Evolutionary conservation across 2,329 filamentous ascomycete genomes (phyloP).

Genomic region (Colletotrichum lindemuthianum): DNA sequence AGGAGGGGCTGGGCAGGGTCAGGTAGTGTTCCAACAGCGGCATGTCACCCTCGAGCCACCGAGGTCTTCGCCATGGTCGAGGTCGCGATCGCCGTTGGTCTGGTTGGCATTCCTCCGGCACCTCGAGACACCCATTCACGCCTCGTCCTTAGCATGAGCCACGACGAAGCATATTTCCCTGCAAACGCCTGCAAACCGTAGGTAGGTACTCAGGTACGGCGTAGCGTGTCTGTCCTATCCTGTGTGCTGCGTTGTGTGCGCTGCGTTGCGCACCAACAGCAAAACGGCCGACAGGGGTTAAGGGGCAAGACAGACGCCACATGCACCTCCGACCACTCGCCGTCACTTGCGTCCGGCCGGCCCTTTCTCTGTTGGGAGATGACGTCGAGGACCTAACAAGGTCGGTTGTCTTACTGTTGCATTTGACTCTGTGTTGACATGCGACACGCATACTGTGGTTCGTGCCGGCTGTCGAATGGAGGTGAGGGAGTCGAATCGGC

Average conservation of each 20-base stretch:
- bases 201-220: background rate
- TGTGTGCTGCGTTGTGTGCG: background rate
- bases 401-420: slow-evolving; percentile 20
- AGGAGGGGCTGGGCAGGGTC: background rate
- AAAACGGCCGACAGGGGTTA: slow-evolving; percentile 12
- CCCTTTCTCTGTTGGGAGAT: slow-evolving; percentile 27
- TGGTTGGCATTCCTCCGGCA: too few relatives aligned
- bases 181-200: too few relatives aligned
- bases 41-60: too few relatives aligned
- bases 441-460: background rate
- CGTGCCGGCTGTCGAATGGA: too few relatives aligned
- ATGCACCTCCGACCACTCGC: slow-evolving; percentile 20
- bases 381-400: slow-evolving; percentile 26
- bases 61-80: too few relatives aligned
- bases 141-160: too few relatives aligned
- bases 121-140: too few relatives aligned
- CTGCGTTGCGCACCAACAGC: background rate
- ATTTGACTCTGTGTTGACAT: slow-evolving; percentile 9
- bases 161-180: too few relatives aligned
- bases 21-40: too few relatives aligned
- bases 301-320: slow-evolving; percentile 28
- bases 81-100: too few relatives aligned
- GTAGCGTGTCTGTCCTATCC: background rate
- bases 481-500: too few relatives aligned
- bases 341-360: slow-evolving; percentile 26